phyloP scores from a whole-genome alignment of 192 early-diverging fungal species.

The Geranomyces variabilis region DNA sequence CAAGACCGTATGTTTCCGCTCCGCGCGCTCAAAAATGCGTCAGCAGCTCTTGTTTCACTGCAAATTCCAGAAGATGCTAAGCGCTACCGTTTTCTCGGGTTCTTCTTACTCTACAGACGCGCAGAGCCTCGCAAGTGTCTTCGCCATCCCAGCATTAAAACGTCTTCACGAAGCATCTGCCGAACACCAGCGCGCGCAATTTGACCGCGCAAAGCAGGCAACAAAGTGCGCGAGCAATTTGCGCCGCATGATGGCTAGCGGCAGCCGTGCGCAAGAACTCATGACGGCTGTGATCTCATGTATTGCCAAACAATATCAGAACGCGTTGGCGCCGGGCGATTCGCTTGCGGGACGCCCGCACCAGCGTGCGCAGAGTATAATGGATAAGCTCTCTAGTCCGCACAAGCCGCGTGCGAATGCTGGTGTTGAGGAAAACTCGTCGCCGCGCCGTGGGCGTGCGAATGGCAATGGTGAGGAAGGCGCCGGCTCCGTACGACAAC shows the following conservation, averaged over 20 bases:
- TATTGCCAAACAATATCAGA: constrained; percentile 10
- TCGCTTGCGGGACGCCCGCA: not conserved
- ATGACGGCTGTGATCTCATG: not conserved
- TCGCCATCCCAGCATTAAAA: not conserved
- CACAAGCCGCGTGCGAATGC: too few relatives aligned
- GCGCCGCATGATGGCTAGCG: not conserved
- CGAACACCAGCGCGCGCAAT: not conserved
- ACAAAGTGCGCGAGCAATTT: not conserved
- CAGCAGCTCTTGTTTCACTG: too few relatives aligned
- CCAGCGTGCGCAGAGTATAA: constrained; percentile 1
- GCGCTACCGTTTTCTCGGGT: not conserved
- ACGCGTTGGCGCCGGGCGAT: not conserved
- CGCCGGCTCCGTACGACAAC: too few relatives aligned
- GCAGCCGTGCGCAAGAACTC: not conserved
- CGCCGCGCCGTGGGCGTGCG: too few relatives aligned
- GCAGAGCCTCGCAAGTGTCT: not conserved
- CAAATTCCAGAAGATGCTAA: too few relatives aligned
- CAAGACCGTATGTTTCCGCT: not conserved
- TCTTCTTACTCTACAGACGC: constrained; percentile 9
- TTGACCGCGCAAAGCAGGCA: not conserved
- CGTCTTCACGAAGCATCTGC: not conserved
- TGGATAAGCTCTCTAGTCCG: constrained; percentile 7
- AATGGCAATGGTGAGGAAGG: too few relatives aligned
- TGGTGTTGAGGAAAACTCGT: too few relatives aligned
- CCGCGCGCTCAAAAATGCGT: not conserved